Evolutionary conservation across 305 asterid genomes (phyloP).

Genomic region (Fraxinus velutina): DNA sequence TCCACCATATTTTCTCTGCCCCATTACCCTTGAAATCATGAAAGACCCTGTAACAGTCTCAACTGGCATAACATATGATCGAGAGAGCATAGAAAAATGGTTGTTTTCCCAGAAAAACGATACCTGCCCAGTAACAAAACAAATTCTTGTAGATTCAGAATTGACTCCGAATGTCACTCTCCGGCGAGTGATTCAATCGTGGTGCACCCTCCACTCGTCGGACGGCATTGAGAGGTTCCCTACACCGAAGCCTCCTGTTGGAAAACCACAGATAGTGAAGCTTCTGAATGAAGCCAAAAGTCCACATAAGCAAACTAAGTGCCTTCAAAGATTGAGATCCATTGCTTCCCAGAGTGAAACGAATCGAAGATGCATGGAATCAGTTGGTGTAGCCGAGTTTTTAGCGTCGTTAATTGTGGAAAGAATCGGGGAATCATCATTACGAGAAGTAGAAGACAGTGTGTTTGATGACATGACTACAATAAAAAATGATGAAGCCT

Average conservation of each 20-base stretch:
- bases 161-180: conserved; percentile 74
- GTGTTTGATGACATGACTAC: not conserved
- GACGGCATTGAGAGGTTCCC: conserved; percentile 32
- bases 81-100: conserved; percentile 12
- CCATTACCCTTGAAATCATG: conserved; percentile 6
- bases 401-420: conserved; percentile 41
- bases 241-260: conserved; percentile 49
- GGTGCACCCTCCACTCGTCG: conserved; percentile 71
- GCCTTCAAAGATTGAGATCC: conserved; percentile 47
- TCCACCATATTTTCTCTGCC: conserved; percentile 69
- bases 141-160: conserved; percentile 33
- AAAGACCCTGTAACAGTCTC: conserved; percentile 3
- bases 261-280: conserved; percentile 42
- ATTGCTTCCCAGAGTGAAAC: conserved; percentile 53
- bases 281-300: conserved; percentile 45
- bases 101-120: conserved; percentile 31
- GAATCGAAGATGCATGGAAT: conserved; percentile 54
- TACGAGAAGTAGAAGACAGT: conserved; percentile 14
- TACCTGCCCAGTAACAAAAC: conserved; percentile 71
- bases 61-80: not conserved
- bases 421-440: conserved; percentile 2
- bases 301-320: conserved; percentile 34
- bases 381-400: conserved; percentile 45
- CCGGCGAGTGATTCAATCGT: conserved; percentile 74
- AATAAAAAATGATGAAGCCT: conserved; percentile 44